A percentile compares a stretch with the other conserved stretches of the same genome.
These are phyloP conservation scores for Viola pubescens DNA, from an alignment of 441 rosid genomes.

Conservation along the genomic window DNA sequence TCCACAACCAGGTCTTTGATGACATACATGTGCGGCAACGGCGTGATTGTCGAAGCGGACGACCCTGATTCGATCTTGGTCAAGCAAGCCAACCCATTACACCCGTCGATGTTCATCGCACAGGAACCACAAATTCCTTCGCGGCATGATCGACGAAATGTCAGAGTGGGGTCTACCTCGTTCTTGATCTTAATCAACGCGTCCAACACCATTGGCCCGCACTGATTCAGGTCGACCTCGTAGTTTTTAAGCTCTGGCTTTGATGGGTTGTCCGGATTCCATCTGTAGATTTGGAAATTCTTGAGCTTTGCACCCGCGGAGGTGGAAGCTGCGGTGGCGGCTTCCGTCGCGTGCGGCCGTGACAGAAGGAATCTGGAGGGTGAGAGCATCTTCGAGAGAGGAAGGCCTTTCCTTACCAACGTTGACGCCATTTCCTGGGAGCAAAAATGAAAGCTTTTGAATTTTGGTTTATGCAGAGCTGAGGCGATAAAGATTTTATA, in stretches of 20 bases:
- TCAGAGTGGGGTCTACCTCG: slow-evolving; percentile 90
- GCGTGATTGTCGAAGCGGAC: slow-evolving; percentile 43
- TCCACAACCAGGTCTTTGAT: slow-evolving; percentile 93
- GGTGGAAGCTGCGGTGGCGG: slow-evolving; percentile 24
- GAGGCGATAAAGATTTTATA: no score
- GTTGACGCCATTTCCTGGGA: no score
- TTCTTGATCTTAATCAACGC: slow-evolving; percentile 93
- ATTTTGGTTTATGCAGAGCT: no score
- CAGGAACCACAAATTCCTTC: slow-evolving; percentile 97
- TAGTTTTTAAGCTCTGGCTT: slow-evolving; percentile 65
- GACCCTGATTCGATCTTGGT: slow-evolving; percentile 62
- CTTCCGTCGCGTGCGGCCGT: slow-evolving; percentile 42
- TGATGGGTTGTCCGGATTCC: slow-evolving; percentile 75
- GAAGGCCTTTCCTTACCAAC: no score
- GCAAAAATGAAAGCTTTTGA: no score
- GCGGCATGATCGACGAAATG: slow-evolving; percentile 90
- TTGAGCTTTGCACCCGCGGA: slow-evolving; percentile 28
- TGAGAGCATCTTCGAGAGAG: no score
- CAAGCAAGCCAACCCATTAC: slow-evolving; percentile 86
- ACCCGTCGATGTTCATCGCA: slow-evolving; percentile 94
- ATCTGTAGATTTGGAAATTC: slow-evolving; percentile 87
- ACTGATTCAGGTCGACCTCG: slow-evolving; percentile 68
- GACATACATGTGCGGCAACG: slow-evolving; percentile 93
- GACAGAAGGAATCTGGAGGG: slow-evolving; percentile 26
- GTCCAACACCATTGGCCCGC: slow-evolving; percentile 94